A percentile compares a stretch with the other conserved stretches of the same genome.
phyloP scores from a whole-genome alignment of 2,329 filamentous ascomycete genomes.

The Hortaea werneckii region DNA sequence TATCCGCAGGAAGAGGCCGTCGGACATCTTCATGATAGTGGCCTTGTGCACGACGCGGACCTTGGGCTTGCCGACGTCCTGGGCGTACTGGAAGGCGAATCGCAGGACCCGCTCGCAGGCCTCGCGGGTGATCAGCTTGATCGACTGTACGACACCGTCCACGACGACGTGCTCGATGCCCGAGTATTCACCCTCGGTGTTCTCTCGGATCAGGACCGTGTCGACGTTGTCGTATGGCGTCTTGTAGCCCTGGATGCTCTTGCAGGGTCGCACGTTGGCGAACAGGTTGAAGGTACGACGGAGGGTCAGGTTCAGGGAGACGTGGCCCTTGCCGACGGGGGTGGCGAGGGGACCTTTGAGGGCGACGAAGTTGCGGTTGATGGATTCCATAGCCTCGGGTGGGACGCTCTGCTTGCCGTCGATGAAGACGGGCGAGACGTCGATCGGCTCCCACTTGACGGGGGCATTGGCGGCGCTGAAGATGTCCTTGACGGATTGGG shows the following conservation, averaged over 20 bases:
- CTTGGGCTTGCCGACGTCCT: conserved; percentile 88
- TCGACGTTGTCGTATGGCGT: conserved; percentile 96
- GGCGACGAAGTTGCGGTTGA: conserved; percentile 91
- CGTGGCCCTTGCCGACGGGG: conserved; percentile 95
- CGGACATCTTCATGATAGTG: conserved; percentile 99
- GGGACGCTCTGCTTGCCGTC: conserved; percentile 95
- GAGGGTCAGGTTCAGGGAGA: conserved; percentile 96
- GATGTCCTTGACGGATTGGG: conserved; percentile 97
- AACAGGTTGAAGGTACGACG: conserved; percentile 99
- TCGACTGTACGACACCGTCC: conserved; percentile 95
- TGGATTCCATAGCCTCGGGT: conserved; percentile 82
- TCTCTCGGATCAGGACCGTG: conserved; percentile 96
- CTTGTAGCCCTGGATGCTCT: conserved; percentile 94
- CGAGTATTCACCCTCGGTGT: conserved; percentile 99
- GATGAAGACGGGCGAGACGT: conserved; percentile 87
- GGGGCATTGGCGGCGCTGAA: conserved; percentile 93
- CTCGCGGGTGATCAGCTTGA: conserved; percentile 96
- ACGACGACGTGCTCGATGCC: conserved; percentile 98
- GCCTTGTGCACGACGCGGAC: conserved; percentile 98
- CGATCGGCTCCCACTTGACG: conserved; percentile 93
- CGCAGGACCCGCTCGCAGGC: conserved; percentile 91
- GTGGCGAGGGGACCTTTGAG: conserved; percentile 98
- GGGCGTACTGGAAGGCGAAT: conserved; percentile 96
- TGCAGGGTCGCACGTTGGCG: conserved; percentile 96
- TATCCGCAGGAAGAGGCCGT: conserved; percentile 91